Evolutionary conservation across 495 filamentous ascomycete genomes (phyloP).

Genomic region (Rhypophila decipiens): DNA sequence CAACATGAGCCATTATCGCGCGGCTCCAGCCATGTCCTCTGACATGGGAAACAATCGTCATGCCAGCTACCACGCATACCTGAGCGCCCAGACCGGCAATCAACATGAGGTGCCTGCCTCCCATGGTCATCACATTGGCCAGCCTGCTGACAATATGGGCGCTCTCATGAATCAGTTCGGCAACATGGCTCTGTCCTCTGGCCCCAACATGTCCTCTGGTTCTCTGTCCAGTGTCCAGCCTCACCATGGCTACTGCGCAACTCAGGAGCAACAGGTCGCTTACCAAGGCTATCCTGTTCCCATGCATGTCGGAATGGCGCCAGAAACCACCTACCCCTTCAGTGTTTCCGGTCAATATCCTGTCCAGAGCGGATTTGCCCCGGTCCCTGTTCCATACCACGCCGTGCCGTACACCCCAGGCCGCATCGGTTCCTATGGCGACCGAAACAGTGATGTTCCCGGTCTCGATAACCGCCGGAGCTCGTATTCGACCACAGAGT

Average conservation of each 20-base stretch:
- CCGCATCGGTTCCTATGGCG: constrained; percentile 31
- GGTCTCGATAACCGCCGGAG: constrained; percentile 55
- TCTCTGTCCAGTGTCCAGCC: constrained; percentile 19
- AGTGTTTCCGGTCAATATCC: constrained; percentile 25
- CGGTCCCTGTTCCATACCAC: constrained; percentile 25
- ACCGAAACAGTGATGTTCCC: constrained; percentile 45
- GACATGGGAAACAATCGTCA: constrained; percentile 23
- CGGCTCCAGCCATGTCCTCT: constrained; percentile 13
- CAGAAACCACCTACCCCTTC: constrained; percentile 20
- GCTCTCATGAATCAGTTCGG: constrained; percentile 35
- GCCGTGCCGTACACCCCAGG: constrained; percentile 45
- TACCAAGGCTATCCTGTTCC: constrained; percentile 26
- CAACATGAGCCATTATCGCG: constrained; percentile 23
- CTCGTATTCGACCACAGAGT: constrained; percentile 66
- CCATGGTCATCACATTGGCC: constrained; percentile 22
- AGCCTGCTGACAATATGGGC: constrained; percentile 19
- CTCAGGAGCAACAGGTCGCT: constrained; percentile 25
- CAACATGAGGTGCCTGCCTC: constrained; percentile 17
- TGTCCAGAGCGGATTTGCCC: constrained; percentile 29
- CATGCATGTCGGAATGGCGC: constrained; percentile 24
- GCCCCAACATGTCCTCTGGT: constrained; percentile 12
- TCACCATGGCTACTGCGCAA: constrained; percentile 25
- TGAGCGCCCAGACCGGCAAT: constrained; percentile 15
- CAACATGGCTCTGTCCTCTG: constrained; percentile 26
- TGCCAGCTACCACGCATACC: constrained; percentile 15